Conservation (phyloP, 768 basidiomycete genomes). For the Paxillus rubicundulus region DNA sequence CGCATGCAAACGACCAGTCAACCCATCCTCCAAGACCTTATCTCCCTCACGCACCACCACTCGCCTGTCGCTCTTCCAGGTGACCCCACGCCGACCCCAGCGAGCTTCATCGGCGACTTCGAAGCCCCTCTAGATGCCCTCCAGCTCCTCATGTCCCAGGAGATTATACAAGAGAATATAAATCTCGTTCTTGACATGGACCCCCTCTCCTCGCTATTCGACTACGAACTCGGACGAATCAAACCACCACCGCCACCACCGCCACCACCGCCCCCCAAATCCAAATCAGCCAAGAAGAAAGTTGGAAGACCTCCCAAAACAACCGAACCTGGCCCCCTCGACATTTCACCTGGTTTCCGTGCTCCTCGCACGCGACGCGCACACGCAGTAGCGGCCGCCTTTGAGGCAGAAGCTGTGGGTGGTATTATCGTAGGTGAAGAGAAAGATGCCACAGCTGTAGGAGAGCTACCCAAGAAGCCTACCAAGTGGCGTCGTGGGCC, state of each 20-base stretch:
- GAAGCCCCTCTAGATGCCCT: constrained; percentile 66
- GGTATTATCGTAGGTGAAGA: constrained; percentile 10
- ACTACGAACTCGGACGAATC: constrained; percentile 58
- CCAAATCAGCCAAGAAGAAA: constrained; percentile 43
- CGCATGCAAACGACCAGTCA: constrained; percentile 50
- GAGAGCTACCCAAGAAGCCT: constrained; percentile 28
- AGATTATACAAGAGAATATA: constrained; percentile 50
- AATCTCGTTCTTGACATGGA: constrained; percentile 54
- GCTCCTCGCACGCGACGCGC: constrained; percentile 50
- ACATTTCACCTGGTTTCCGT: constrained; percentile 44
- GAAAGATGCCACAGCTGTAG: neutral
- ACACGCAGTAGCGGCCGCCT: constrained; percentile 40
- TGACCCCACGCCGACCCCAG: neutral
- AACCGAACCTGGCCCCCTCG: constrained; percentile 27
- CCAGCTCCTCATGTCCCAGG: constrained; percentile 51
- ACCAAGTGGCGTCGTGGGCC: constrained; percentile 19
- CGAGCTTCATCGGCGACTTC: constrained; percentile 55
- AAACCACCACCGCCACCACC: constrained; percentile 63
- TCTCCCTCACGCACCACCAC: constrained; percentile 17
- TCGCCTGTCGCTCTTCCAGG: neutral
- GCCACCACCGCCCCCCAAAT: constrained; percentile 49
- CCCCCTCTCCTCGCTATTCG: constrained; percentile 66
- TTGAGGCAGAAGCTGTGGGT: constrained; percentile 39
- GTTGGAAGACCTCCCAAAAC: constrained; percentile 20
- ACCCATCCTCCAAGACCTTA: constrained; percentile 35